Evolutionary conservation across 163 green algal genomes (phyloP).

Genomic region (Chloromonas sp.): DNA sequence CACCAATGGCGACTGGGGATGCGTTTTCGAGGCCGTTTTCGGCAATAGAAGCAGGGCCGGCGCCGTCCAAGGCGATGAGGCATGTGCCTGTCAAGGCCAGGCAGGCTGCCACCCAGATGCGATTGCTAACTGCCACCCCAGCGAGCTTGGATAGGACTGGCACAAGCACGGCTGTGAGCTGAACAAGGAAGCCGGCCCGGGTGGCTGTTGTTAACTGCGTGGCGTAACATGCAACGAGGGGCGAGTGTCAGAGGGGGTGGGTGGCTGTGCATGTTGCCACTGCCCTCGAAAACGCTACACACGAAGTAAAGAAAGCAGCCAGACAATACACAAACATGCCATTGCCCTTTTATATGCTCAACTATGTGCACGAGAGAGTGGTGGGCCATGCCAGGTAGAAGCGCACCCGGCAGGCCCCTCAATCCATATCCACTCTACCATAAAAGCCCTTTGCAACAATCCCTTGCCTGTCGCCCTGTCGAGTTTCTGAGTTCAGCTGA

Average conservation of each 20-base stretch:
- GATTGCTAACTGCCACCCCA: background rate
- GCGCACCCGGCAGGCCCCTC: too few species aligned
- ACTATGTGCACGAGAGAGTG: too few species aligned
- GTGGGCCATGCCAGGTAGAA: too few species aligned
- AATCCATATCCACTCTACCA: too few species aligned
- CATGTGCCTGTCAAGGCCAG: constrained; percentile 6
- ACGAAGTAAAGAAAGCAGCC: too few species aligned
- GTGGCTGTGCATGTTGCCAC: too few species aligned
- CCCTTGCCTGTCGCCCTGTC: background rate
- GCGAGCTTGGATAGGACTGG: constrained; percentile 26
- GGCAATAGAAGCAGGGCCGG: background rate
- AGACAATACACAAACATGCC: too few species aligned
- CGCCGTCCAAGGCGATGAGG: constrained; percentile 1
- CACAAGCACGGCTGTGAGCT: constrained; percentile 29
- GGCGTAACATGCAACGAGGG: too few species aligned
- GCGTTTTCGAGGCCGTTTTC: background rate
- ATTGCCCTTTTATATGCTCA: too few species aligned
- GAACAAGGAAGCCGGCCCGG: constrained; percentile 32
- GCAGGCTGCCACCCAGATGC: constrained; percentile 1
- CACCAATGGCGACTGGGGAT: constrained; percentile 11
- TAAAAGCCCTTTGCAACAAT: too few species aligned
- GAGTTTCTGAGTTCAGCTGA: constrained; percentile 13
- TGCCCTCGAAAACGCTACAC: too few species aligned
- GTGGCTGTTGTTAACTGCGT: background rate
- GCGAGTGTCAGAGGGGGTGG: too few species aligned